phyloP scores from a whole-genome alignment of 495 filamentous ascomycete genomes.

The Saxophila tyrrhenica region DNA sequence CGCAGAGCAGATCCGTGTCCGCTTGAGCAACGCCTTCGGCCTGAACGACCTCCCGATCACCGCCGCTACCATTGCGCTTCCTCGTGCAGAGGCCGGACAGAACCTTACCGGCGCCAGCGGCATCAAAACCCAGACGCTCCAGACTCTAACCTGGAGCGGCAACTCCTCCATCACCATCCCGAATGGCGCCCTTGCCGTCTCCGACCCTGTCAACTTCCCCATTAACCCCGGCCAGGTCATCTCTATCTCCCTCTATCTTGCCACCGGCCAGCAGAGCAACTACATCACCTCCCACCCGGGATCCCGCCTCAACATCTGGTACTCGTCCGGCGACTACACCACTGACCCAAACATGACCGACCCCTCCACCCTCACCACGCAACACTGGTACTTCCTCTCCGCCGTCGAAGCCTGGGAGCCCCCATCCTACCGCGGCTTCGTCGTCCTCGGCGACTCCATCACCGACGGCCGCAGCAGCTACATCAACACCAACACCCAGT shows the following conservation, averaged over 20 bases:
- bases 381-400: conserved; percentile 40
- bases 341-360: conserved; percentile 36
- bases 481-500: conserved; percentile 52
- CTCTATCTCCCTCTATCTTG: conserved; percentile 48
- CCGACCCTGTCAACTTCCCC: conserved; percentile 50
- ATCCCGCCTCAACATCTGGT: conserved; percentile 52
- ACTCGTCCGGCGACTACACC: conserved; percentile 44
- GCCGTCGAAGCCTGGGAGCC: conserved; percentile 49
- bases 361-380: conserved; percentile 3
- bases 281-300: conserved; percentile 57
- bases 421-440: conserved; percentile 35
- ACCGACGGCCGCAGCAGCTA: conserved; percentile 58
- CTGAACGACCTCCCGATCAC: conserved; percentile 49
- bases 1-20: conserved; percentile 45
- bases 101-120: conserved; percentile 39
- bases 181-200: conserved; percentile 45
- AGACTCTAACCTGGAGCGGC: conserved; percentile 47
- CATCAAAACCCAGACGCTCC: conserved; percentile 41
- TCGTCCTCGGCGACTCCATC: conserved; percentile 63
- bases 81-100: conserved; percentile 27
- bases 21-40: conserved; percentile 60
- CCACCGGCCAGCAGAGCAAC: conserved; percentile 43
- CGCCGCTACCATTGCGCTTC: conserved; percentile 44
- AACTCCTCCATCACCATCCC: conserved; percentile 42
- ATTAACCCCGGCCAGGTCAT: conserved; percentile 39